Evolutionary conservation across 148 eudicot species (phyloP), one percentile per base, ranked within the genome.

Genomic region (Rhododendron henanense): DNA sequence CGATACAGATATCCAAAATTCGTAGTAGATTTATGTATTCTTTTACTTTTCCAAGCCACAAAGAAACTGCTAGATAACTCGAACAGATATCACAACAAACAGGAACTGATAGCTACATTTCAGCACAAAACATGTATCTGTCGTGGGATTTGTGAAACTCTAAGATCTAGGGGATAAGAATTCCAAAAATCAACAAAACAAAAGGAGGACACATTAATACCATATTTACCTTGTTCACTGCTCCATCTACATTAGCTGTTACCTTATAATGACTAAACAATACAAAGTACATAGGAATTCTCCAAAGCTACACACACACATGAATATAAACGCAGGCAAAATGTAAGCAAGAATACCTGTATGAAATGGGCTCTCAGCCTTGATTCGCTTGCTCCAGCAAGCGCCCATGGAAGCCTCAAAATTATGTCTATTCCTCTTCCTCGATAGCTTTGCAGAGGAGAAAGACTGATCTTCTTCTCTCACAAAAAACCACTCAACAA

Each of bases 321-420:
- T 39, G 51, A 53, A 86, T 1, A 75, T 18, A 88, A 3, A 41
- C 4, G 25, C 21, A 76, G 6, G 75, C 37, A 25, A 67, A 69
- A 61, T 18, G 8, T 41, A 71, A 74, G 15, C 9, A 53, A 45
- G 73, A 50, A 28, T 86, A 82, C 87, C 90, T 18, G 90, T 84
- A 83, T 67, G 53, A 85, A 73, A 84, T 84, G 88, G 85, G 83
- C 85, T 86, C 53, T 87, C 90, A 10, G 89, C 89, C 89, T 90
- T 90, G 55, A 87, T 85, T 88, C 88, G 89, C 44, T 84, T 88
- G 89, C 92, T 90, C 84, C 83, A 87, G 85, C 92, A 90, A 82
- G 83, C 81, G 81, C 92, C 92, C 91, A 90, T 90, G 15, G 67
- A 44, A 44, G 16, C 51, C 41, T n/a, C 28, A 6, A 16, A 84